These are phyloP conservation scores for Acanthamoeba triangularis DNA, from an alignment of 208 protist genomes.

Conservation along the genomic window DNA sequence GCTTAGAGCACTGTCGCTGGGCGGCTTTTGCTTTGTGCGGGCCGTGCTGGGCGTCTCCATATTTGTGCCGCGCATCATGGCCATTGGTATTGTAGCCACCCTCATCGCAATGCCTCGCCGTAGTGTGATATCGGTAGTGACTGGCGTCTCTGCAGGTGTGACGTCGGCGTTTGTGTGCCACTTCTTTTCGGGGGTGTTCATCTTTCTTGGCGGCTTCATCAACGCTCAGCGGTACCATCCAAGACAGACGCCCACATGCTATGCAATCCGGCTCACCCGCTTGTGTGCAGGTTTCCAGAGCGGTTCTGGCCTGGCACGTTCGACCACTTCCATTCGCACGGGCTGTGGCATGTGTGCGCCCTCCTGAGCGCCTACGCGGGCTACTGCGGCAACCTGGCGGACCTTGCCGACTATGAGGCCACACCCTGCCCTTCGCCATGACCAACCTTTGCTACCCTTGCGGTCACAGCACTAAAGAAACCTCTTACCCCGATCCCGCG, in stretches of 20 bases:
- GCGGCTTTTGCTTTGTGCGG: constrained; percentile 38
- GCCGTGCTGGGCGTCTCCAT: background rate
- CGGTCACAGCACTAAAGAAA: no score
- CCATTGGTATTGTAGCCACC: background rate
- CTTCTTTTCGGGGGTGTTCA: constrained; percentile 20
- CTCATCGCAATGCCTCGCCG: background rate
- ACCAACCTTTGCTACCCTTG: background rate
- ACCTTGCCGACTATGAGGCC: background rate
- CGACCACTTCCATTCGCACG: constrained; percentile 66
- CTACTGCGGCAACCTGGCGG: constrained; percentile 59
- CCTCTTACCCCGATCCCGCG: no score
- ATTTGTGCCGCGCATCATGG: constrained; percentile 63
- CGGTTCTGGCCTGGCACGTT: constrained; percentile 37
- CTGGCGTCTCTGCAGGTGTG: background rate
- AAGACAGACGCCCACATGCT: background rate
- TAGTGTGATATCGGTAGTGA: background rate
- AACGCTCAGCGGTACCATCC: constrained; percentile 62
- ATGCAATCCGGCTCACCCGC: background rate
- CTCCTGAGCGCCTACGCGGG: constrained; percentile 51
- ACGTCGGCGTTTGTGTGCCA: constrained; percentile 53
- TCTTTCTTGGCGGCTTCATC: constrained; percentile 68
- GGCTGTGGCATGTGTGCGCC: constrained; percentile 72
- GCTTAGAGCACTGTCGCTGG: constrained; percentile 36
- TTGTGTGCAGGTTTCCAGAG: constrained; percentile 52
- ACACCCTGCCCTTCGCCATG: background rate